phyloP scores from a whole-genome alignment of 805 yeast genomes.

The Brettanomyces nanus region DNA sequence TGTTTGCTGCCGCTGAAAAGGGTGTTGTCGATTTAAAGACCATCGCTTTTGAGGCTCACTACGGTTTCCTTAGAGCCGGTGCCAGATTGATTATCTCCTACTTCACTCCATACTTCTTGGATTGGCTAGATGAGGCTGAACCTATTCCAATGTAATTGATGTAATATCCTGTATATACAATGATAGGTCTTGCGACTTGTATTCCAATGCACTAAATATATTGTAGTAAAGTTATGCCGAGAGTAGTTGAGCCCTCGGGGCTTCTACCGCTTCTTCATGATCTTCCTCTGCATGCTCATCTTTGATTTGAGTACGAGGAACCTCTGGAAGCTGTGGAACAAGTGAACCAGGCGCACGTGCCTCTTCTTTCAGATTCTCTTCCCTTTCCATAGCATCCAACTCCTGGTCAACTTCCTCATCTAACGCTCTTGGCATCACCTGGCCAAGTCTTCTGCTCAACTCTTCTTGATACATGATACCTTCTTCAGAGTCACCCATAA shows the following conservation, averaged over 20 bases:
- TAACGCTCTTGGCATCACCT: constrained; percentile 33
- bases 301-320: constrained; percentile 17
- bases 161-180: not conserved
- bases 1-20: constrained; percentile 97
- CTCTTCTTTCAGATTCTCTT: constrained; percentile 23
- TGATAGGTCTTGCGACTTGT: not conserved
- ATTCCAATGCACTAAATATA: not conserved
- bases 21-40: constrained; percentile 80
- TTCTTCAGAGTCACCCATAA: constrained; percentile 79
- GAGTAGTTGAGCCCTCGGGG: constrained; percentile 1
- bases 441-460: constrained; percentile 45
- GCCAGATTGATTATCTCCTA: constrained; percentile 87
- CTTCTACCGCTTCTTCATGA: constrained; percentile 9
- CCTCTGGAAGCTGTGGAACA: constrained; percentile 23
- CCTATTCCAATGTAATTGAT: constrained; percentile 15
- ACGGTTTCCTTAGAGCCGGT: constrained; percentile 92
- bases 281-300: constrained; percentile 12
- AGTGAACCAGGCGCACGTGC: constrained; percentile 2
- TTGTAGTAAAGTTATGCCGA: constrained; percentile 1
- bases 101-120: constrained; percentile 92
- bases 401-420: constrained; percentile 66
- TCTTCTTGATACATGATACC: constrained; percentile 75
- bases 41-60: constrained; percentile 76
- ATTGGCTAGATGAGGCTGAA: constrained; percentile 58
- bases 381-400: constrained; percentile 40